Evolutionary conservation across 495 filamentous ascomycete genomes (phyloP).

Genomic region (Pseudotulostoma volvatum): DNA sequence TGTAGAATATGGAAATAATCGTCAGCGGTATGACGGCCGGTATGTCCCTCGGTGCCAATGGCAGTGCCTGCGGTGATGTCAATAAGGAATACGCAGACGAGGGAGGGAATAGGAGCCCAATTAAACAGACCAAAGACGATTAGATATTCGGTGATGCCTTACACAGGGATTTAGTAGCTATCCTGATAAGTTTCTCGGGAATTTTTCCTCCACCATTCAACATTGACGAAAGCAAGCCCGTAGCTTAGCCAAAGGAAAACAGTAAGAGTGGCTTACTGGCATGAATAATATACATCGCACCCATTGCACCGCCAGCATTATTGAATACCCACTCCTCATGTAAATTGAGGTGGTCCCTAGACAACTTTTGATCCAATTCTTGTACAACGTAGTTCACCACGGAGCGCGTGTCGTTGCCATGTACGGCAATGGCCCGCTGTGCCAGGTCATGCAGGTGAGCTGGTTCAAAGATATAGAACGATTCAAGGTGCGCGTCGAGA

Average conservation of each 20-base stretch:
- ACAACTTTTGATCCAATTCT: constrained; percentile 23
- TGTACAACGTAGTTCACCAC: constrained; percentile 49
- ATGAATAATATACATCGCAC: constrained; percentile 78
- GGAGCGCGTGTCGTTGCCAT: constrained; percentile 55
- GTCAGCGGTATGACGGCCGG: constrained; percentile 72
- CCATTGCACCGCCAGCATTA: constrained; percentile 76
- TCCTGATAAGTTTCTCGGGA: background rate
- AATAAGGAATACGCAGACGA: background rate
- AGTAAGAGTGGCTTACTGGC: constrained; percentile 37
- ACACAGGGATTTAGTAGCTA: constrained; percentile 9
- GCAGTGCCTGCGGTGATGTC: constrained; percentile 40
- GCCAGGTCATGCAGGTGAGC: constrained; percentile 52
- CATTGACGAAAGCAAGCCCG: too few species aligned
- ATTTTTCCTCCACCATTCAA: too few species aligned
- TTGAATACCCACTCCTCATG: constrained; percentile 37
- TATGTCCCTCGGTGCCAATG: constrained; percentile 78
- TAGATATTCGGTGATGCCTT: constrained; percentile 59
- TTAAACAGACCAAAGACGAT: constrained; percentile 54
- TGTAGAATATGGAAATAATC: constrained; percentile 84
- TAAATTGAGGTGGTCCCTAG: constrained; percentile 22
- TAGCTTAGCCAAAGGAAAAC: too few species aligned
- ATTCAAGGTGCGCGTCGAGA: constrained; percentile 50
- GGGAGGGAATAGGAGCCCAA: background rate
- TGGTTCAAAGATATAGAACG: constrained; percentile 62
- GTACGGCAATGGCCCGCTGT: constrained; percentile 41